These are phyloP conservation scores for Circinella minor DNA, from an alignment of 371 early-diverging fungal genomes.

Conservation along the genomic window DNA sequence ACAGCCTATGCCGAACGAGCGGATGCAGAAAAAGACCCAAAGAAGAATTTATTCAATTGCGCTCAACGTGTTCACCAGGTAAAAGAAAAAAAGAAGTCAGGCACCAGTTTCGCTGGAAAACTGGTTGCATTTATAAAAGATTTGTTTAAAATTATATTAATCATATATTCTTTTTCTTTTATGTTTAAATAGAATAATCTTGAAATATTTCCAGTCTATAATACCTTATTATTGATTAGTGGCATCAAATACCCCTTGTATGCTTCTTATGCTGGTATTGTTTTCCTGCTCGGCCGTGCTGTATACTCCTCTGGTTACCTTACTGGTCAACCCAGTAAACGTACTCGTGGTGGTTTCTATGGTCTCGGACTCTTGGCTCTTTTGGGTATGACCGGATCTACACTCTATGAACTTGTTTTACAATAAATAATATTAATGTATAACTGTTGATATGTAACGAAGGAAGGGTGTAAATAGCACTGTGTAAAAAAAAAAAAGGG, in stretches of 20 bases:
- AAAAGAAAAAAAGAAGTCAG: neutral
- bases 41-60: conserved; percentile 69
- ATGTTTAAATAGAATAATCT: conserved; percentile 26
- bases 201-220: conserved; percentile 37
- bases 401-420: conserved; percentile 21
- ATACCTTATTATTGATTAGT: conserved; percentile 38
- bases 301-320: conserved; percentile 54
- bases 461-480: no score
- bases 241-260: conserved; percentile 55
- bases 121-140: neutral
- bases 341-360: conserved; percentile 26
- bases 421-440: no score
- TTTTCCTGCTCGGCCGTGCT: conserved; percentile 53
- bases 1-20: conserved; percentile 59
- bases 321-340: conserved; percentile 58
- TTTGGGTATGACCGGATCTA: conserved; percentile 30
- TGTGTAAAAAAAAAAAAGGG: no score
- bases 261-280: conserved; percentile 48
- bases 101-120: no score
- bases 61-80: conserved; percentile 71
- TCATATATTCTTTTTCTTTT: no score
- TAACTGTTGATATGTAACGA: no score
- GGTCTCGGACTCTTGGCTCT: conserved; percentile 44
- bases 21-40: conserved; percentile 58
- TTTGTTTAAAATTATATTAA: neutral